phyloP scores from a whole-genome alignment of 129 eudicot genomes.

The Lactuca saligna region DNA sequence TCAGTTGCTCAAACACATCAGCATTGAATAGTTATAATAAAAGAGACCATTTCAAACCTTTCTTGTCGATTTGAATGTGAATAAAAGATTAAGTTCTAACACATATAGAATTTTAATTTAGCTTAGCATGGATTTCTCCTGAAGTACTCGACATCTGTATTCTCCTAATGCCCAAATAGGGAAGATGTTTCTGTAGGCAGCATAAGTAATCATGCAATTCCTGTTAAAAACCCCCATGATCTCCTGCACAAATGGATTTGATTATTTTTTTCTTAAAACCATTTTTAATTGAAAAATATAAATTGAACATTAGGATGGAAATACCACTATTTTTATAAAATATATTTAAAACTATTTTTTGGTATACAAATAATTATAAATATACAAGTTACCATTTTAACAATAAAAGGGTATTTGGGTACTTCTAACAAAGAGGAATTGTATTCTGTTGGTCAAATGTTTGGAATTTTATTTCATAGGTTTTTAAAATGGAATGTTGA shows the following conservation, averaged over 20 bases:
- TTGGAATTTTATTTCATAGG: too few species aligned
- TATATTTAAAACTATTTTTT: too few species aligned
- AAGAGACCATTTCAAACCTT: constrained; percentile 4
- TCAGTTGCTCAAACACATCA: not conserved
- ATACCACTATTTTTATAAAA: not conserved
- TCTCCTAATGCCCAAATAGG: constrained; percentile 94
- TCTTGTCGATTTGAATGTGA: constrained; percentile 13
- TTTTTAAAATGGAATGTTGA: too few species aligned
- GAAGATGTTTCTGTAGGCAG: constrained; percentile 87
- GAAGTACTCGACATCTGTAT: constrained; percentile 58
- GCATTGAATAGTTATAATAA: constrained; percentile 14
- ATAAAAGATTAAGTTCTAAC: not conserved
- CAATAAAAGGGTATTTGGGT: too few species aligned
- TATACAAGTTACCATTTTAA: too few species aligned
- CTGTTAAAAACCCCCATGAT: constrained; percentile 78
- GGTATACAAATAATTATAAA: too few species aligned
- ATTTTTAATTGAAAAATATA: too few species aligned
- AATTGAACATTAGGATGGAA: too few species aligned
- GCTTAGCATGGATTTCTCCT: constrained; percentile 6
- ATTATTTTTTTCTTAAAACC: too few species aligned
- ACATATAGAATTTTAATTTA: not conserved
- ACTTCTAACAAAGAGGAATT: too few species aligned
- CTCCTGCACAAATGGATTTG: constrained; percentile 37
- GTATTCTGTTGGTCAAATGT: too few species aligned
- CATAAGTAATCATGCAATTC: constrained; percentile 88